phyloP scores from a whole-genome alignment of 805 yeast genomes.

The Schizosaccharomyces lindneri region DNA sequence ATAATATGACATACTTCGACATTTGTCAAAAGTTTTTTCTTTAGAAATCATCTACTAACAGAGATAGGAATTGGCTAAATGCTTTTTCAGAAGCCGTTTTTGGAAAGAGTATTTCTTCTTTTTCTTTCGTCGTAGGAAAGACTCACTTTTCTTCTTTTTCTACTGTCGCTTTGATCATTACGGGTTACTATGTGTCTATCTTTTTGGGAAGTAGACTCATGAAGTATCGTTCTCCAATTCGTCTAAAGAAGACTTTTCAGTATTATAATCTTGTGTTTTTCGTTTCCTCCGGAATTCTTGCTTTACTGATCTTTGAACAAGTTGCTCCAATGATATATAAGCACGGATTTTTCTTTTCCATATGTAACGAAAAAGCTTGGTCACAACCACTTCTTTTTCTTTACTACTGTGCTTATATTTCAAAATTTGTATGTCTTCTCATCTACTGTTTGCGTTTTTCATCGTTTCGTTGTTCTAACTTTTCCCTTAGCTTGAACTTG shows the following conservation, averaged over 20 bases:
- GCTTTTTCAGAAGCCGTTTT: conserved; percentile 9
- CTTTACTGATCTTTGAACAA: conserved; percentile 58
- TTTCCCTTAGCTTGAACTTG: conserved; percentile 34
- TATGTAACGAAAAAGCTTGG: conserved; percentile 58
- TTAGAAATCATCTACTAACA: not conserved
- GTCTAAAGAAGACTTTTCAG: conserved; percentile 53
- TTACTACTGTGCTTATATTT: conserved; percentile 73
- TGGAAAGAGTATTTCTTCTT: conserved; percentile 36
- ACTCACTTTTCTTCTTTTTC: conserved; percentile 32
- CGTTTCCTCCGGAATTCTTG: conserved; percentile 33
- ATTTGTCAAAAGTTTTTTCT: too few species aligned
- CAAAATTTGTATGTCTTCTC: conserved; percentile 24
- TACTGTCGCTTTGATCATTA: conserved; percentile 31
- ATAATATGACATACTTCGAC: too few species aligned
- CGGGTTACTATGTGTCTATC: conserved; percentile 46
- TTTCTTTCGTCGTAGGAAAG: conserved; percentile 36
- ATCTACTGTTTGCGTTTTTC: too few species aligned
- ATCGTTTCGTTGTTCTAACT: not conserved
- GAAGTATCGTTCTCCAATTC: conserved; percentile 34
- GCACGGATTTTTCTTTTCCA: conserved; percentile 60
- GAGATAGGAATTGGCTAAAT: not conserved
- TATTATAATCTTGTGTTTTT: conserved; percentile 62
- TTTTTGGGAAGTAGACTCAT: conserved; percentile 60
- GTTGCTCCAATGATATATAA: conserved; percentile 44
- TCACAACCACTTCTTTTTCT: conserved; percentile 56